Percentiles rank a stretch among this genome's conserved stretches.
These are phyloP conservation scores for Purshia tridentata DNA, from an alignment of 306 rosid genomes.

Conservation along the genomic window DNA sequence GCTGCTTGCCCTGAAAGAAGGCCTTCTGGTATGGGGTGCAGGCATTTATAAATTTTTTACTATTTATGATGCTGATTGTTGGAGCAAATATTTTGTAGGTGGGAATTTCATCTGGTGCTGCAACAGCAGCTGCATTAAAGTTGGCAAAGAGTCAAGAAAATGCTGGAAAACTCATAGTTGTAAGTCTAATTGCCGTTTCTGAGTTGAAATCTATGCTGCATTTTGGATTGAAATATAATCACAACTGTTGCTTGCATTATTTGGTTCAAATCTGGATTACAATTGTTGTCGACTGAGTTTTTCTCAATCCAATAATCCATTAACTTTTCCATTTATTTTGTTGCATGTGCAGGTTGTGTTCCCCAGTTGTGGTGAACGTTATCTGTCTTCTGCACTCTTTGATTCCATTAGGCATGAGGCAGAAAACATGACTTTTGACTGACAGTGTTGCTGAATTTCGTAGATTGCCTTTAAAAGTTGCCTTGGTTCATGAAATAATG, in stretches of 20 bases:
- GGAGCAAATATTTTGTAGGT: constrained; percentile 41
- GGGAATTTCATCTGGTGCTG: constrained; percentile 91
- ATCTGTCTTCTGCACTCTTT: constrained; percentile 54
- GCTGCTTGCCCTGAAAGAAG: constrained; percentile 72
- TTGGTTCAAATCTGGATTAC: not conserved
- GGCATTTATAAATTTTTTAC: not conserved
- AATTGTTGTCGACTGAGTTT: not conserved
- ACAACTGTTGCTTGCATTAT: not conserved
- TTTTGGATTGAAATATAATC: too few species aligned
- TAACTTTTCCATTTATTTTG: not conserved
- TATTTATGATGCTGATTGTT: not conserved
- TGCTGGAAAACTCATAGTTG: constrained; percentile 76
- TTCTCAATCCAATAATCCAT: not conserved
- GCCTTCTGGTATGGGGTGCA: constrained; percentile 56
- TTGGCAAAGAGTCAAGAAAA: constrained; percentile 69
- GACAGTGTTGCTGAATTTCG: not conserved
- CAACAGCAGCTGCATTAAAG: constrained; percentile 65
- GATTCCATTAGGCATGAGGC: constrained; percentile 58
- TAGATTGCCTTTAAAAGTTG: not conserved
- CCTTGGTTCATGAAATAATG: not conserved
- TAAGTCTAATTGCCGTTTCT: constrained; percentile 26
- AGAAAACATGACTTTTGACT: constrained; percentile 46
- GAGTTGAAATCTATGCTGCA: not conserved
- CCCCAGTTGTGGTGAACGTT: constrained; percentile 74
- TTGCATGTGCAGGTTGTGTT: constrained; percentile 46